Conservation (phyloP, 768 basidiomycete genomes). For the Lentinula guzmanii region DNA sequence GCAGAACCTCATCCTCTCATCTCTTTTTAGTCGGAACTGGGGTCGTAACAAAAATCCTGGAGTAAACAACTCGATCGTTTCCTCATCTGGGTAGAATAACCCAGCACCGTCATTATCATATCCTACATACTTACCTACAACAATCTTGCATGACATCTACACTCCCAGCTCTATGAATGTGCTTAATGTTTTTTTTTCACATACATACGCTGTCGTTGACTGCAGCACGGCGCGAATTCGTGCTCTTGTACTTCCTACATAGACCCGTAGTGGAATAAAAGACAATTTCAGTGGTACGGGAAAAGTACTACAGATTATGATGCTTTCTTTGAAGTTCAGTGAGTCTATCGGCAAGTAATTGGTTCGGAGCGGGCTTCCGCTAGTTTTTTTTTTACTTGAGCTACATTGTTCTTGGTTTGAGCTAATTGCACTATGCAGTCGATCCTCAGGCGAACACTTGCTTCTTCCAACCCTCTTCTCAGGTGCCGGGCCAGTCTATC, state of each 20-base stretch:
- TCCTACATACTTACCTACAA: not conserved
- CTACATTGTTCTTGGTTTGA: not conserved
- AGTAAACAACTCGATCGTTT: conserved; percentile 13
- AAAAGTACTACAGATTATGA: not conserved
- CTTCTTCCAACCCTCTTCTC: conserved; percentile 10
- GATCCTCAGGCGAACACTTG: conserved; percentile 18
- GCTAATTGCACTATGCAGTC: conserved; percentile 29
- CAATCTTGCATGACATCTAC: conserved; percentile 2
- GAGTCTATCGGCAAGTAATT: not conserved
- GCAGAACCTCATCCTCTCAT: conserved; percentile 4
- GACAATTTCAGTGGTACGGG: not conserved
- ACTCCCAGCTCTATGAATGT: conserved; percentile 4
- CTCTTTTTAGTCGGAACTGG: conserved; percentile 77
- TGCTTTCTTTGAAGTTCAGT: no score
- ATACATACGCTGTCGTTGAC: not conserved
- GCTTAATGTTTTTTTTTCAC: not conserved
- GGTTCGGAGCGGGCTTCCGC: not conserved
- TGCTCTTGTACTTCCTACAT: not conserved
- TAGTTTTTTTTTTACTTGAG: not conserved
- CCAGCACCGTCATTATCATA: not conserved
- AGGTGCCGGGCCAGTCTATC: conserved; percentile 1
- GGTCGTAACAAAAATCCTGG: conserved; percentile 81
- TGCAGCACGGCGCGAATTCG: not conserved
- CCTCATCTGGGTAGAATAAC: not conserved
- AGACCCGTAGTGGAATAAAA: not conserved